Base-by-base conservation (phyloP, 495 filamentous ascomycete genomes). In the Trichoderma reesei region DNA sequence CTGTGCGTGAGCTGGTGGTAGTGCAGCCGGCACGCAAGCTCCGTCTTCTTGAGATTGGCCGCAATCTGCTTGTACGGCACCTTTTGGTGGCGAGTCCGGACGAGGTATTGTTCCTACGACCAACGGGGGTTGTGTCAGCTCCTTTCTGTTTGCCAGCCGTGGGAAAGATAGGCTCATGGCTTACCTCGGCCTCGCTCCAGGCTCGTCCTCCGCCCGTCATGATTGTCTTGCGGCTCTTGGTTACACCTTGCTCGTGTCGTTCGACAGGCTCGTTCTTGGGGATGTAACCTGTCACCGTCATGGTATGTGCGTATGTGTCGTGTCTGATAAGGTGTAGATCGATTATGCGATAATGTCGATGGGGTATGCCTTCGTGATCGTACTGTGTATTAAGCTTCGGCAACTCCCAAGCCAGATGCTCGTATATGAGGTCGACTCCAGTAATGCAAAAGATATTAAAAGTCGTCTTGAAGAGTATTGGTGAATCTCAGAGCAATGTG, bases 31-130 rank as follows among this genome's bases (percentile, higher is more conserved):
- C 89, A 92, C 62, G 89, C 89, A 65, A 92, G 77, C 78, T 92
- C 89, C 5, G 89, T 92, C 79, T 92, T 92, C 74, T 91, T 90
- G 66, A 92, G 75, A 68, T 91, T 85, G 64, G 85, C 83, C 64
- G 89, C 89, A 70, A 92, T 92, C 68, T 92, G 89, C 81, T 92
- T 92, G 76, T 92, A 92, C 1, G 89, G 89, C 85, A 92, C 89
- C 76, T 91, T 91, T 67, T 91, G 88, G 72, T 88, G 82, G 46
- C 89, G 86, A 65, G 89, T 92, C 71, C 90, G 88, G 66, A 92
- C 83, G 42, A 92, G 85, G 73, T 92, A 92, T n/a, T 86, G 82
- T 78, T 92, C 89, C 89, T 92, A 68, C n/a, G n/a, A n/a, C n/a
- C n/a, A n/a, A n/a, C n/a, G n/a, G n/a, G n/a, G n/a, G n/a, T n/a